Conservation (phyloP, 495 filamentous ascomycete genomes). For the Podospora sp. region DNA sequence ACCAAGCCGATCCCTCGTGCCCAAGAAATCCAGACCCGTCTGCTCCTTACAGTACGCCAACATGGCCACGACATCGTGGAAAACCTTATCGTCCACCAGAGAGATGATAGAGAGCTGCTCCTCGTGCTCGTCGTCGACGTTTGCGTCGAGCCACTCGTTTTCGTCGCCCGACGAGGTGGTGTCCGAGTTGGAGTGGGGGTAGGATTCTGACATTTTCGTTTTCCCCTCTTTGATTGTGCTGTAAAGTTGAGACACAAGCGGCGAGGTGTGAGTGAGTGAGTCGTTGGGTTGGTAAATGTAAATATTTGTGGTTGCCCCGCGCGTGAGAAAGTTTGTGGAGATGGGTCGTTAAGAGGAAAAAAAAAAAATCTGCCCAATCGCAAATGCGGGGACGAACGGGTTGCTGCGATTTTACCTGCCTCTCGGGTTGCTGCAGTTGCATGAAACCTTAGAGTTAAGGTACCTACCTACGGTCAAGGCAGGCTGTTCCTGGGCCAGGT, state of each 20-base stretch:
- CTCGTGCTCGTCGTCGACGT: conserved; percentile 55
- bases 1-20: conserved; percentile 61
- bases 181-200: conserved; percentile 24
- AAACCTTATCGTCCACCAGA: conserved; percentile 70
- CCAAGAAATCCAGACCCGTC: conserved; percentile 74
- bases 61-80: conserved; percentile 66
- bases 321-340: background rate
- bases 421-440: background rate
- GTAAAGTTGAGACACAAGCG: no score
- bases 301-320: background rate
- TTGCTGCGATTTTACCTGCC: background rate
- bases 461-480: no score
- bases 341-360: background rate
- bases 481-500: background rate
- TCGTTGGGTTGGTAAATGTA: background rate
- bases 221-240: background rate
- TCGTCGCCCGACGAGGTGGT: conserved; percentile 49
- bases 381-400: conserved; percentile 11
- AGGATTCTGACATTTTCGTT: conserved; percentile 30
- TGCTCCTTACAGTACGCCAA: conserved; percentile 71
- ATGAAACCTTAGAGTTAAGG: no score
- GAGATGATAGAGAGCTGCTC: conserved; percentile 63
- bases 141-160: conserved; percentile 77
- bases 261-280: background rate
- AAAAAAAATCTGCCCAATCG: conserved; percentile 7